Evolutionary conservation across 2,329 filamentous ascomycete species (phyloP).

Genomic region (Aspergillus texensis): DNA sequence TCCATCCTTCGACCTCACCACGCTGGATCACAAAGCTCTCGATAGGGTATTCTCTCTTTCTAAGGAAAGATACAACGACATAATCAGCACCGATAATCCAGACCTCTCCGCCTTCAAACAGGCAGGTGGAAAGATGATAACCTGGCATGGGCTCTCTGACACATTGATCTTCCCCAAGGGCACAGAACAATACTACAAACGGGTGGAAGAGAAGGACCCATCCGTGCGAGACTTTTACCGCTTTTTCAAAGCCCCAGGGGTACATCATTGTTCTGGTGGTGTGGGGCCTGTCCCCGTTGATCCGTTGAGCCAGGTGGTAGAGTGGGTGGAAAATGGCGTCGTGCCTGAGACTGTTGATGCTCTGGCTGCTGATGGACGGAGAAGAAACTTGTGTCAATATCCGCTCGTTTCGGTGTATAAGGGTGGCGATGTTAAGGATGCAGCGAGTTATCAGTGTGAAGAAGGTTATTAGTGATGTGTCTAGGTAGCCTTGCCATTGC

Average conservation of each 20-base stretch:
- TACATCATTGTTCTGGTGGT: constrained; percentile 39
- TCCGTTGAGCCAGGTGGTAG: constrained; percentile 15
- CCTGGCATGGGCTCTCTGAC: constrained; percentile 47
- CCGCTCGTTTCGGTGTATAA: constrained; percentile 14
- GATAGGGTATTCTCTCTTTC: constrained; percentile 29
- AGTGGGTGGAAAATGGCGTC: constrained; percentile 24
- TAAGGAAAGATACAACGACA: constrained; percentile 31
- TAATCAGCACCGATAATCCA: constrained; percentile 42
- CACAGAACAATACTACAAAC: constrained; percentile 41
- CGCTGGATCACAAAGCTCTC: constrained; percentile 32
- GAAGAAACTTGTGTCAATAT: constrained; percentile 13
- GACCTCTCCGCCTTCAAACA: constrained; percentile 41
- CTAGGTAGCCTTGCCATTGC: too few relatives aligned
- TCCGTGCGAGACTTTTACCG: constrained; percentile 38
- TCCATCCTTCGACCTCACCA: constrained; percentile 31
- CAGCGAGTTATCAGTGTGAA: constrained; percentile 2
- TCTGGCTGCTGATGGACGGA: neutral
- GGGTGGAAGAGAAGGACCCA: constrained; percentile 30
- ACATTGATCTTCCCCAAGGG: constrained; percentile 42
- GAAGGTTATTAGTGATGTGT: neutral
- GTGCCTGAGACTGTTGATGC: constrained; percentile 19
- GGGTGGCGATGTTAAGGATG: constrained; percentile 8
- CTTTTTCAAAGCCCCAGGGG: constrained; percentile 44
- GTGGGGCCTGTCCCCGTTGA: constrained; percentile 20
- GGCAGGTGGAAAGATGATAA: constrained; percentile 46